A percentile compares a stretch with the other conserved stretches of the same genome.
Conservation (phyloP, 345 rosid genomes). For the Eucalyptus urophylla region DNA sequence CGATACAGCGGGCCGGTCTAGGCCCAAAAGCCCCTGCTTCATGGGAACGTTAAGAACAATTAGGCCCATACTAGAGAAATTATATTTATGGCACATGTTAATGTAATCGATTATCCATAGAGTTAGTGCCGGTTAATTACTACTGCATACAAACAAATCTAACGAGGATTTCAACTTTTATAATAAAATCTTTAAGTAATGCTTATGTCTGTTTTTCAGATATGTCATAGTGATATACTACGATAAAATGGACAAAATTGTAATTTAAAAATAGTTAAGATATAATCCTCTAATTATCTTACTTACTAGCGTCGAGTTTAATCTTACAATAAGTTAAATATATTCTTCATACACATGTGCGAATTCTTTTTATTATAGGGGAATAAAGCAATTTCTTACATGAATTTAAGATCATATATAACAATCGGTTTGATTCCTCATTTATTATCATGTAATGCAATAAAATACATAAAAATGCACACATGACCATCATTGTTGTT, state of each 20-base stretch:
- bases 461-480: too few relatives aligned
- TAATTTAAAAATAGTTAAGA: not conserved
- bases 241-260: not conserved
- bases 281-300: not conserved
- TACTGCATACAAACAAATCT: not conserved
- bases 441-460: not conserved
- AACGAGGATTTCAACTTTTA: not conserved
- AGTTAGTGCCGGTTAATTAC: not conserved
- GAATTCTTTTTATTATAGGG: fast-evolving
- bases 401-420: too few relatives aligned
- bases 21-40: not conserved
- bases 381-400: not conserved
- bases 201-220: not conserved
- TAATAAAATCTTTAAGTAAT: not conserved
- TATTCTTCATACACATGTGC: not conserved
- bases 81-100: too few relatives aligned
- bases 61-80: not conserved
- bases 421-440: not conserved
- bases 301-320: not conserved
- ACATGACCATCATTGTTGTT: not conserved
- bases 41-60: not conserved
- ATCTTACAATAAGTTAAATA: not conserved
- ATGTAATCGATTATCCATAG: not conserved
- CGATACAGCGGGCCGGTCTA: not conserved
- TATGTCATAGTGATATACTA: not conserved